phyloP scores from a whole-genome alignment of 2,329 filamentous ascomycete species.

The Monilinia vaccinii-corymbosi region DNA sequence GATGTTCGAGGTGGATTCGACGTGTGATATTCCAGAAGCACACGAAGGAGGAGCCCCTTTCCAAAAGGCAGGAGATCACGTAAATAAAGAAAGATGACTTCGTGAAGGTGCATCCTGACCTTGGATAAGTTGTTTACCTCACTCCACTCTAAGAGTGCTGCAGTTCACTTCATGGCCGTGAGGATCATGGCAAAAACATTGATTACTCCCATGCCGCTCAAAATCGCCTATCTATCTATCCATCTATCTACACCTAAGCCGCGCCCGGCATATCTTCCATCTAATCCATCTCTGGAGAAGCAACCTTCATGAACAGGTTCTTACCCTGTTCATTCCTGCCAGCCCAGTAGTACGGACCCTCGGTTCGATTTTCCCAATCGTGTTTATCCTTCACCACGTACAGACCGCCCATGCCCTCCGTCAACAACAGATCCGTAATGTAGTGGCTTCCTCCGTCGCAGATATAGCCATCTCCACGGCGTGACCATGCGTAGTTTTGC shows the following conservation, averaged over 20 bases:
- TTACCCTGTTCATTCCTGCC: neutral
- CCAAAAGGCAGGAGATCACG: neutral
- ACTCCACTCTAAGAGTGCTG: too few species aligned
- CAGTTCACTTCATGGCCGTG: neutral
- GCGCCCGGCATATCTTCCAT: neutral
- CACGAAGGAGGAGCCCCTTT: neutral
- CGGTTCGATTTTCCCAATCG: constrained; percentile 5
- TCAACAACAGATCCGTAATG: constrained; percentile 17
- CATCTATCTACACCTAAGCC: neutral
- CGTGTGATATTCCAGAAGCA: neutral
- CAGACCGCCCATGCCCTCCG: constrained; percentile 17
- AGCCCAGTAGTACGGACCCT: constrained; percentile 2
- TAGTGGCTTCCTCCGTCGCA: constrained; percentile 15
- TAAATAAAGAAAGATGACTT: neutral
- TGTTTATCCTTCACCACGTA: constrained; percentile 4
- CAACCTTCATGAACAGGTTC: neutral
- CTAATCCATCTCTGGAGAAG: neutral
- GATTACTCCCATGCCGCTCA: neutral
- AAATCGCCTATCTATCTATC: neutral
- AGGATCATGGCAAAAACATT: neutral
- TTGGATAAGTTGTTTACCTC: too few species aligned
- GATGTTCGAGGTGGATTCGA: neutral
- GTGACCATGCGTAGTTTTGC: constrained; percentile 9
- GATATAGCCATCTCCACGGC: constrained; percentile 14
- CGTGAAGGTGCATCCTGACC: neutral